Conservation (phyloP, 2,329 filamentous ascomycete genomes). For the Whalleya microplaca region DNA sequence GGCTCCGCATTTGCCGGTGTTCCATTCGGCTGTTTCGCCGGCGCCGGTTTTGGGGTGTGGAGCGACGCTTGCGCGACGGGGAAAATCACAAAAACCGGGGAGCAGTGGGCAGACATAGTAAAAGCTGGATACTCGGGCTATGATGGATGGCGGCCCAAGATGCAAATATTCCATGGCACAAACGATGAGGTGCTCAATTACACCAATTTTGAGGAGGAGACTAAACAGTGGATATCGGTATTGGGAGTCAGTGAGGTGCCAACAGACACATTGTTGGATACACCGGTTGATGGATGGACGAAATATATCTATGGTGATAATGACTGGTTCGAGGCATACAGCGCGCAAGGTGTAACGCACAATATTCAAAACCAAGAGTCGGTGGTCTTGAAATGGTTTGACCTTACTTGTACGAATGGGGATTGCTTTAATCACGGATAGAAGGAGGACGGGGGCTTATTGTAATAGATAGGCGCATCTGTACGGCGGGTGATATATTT, state of each 20-base stretch:
- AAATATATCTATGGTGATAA: slow-evolving; percentile 40
- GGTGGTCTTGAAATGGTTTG: slow-evolving; percentile 43
- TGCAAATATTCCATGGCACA: slow-evolving; percentile 63
- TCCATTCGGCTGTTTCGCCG: slow-evolving; percentile 56
- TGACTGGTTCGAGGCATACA: slow-evolving; percentile 46
- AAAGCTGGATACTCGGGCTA: slow-evolving; percentile 53
- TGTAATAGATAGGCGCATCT: too few relatives aligned
- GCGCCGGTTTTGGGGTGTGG: slow-evolving; percentile 48
- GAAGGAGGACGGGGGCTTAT: slow-evolving; percentile 33
- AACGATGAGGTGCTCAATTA: slow-evolving; percentile 54
- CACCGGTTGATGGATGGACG: slow-evolving; percentile 42
- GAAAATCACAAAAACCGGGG: slow-evolving; percentile 41
- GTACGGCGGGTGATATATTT: too few relatives aligned
- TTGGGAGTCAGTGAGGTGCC: slow-evolving; percentile 38
- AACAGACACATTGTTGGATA: slow-evolving; percentile 34
- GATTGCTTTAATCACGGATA: slow-evolving; percentile 45
- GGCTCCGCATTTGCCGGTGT: slow-evolving; percentile 51
- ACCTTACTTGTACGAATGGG: slow-evolving; percentile 37
- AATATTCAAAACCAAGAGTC: slow-evolving; percentile 45
- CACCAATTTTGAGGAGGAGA: slow-evolving; percentile 56
- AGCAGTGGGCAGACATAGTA: slow-evolving; percentile 42
- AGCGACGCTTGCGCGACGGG: slow-evolving; percentile 56
- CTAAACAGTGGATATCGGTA: slow-evolving; percentile 56
- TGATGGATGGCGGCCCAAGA: slow-evolving; percentile 53
- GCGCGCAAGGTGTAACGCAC: slow-evolving; percentile 43